Evolutionary conservation across 2,329 filamentous ascomycete species (phyloP).

Genomic region (Colletotrichum simmondsii): DNA sequence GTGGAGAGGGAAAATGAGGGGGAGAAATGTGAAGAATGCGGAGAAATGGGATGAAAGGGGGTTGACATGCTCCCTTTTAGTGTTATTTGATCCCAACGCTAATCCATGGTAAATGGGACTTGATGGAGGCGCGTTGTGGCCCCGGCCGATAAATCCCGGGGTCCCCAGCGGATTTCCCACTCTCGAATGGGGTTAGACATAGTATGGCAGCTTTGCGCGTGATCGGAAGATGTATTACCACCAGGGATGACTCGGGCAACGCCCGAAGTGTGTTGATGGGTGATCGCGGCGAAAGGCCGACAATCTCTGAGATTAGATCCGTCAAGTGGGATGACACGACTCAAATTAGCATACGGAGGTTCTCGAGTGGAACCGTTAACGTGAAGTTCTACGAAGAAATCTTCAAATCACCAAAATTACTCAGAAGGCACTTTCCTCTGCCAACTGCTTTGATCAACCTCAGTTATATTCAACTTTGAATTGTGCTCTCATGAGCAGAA

Average conservation of each 20-base stretch:
- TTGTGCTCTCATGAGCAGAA: background rate
- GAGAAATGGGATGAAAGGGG: constrained; percentile 22
- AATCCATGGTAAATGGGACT: background rate
- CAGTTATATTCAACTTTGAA: too few species aligned
- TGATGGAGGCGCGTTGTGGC: background rate
- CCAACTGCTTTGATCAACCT: background rate
- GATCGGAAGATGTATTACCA: background rate
- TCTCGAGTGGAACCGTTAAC: background rate
- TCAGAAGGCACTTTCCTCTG: background rate
- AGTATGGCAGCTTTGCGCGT: background rate
- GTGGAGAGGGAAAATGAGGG: constrained; percentile 17
- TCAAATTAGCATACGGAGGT: background rate
- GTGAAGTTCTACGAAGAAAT: background rate
- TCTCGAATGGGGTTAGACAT: constrained; percentile 12
- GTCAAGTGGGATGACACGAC: background rate
- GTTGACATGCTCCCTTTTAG: background rate
- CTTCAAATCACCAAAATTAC: too few species aligned
- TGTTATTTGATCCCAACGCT: background rate
- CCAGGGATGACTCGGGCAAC: constrained; percentile 12
- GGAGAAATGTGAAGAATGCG: constrained; percentile 30
- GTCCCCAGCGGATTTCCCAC: constrained; percentile 3
- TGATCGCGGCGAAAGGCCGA: background rate
- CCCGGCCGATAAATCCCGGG: constrained; percentile 20
- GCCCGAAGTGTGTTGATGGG: background rate
- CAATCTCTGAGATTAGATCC: background rate